A percentile compares a stretch with the other conserved stretches of the same genome.
These are phyloP conservation scores for Pichia deserticola DNA, from an alignment of 805 yeast genomes.

Conservation along the genomic window DNA sequence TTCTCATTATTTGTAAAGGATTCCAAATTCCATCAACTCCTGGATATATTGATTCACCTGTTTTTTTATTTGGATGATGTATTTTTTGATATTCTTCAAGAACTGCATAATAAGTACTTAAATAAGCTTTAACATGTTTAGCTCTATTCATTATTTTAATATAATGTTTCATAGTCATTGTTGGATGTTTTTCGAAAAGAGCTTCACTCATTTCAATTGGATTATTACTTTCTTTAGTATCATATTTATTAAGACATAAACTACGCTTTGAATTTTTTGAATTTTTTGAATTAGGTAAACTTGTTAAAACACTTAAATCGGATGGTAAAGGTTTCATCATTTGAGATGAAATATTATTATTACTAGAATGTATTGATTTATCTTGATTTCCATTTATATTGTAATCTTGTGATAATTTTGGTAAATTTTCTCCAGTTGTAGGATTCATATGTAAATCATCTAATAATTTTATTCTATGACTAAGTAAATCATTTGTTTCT, in stretches of 20 bases:
- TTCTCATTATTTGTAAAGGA: slow-evolving; percentile 76
- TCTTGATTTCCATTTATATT: background rate
- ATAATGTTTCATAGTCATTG: slow-evolving; percentile 19
- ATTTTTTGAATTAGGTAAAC: background rate
- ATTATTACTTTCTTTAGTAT: background rate
- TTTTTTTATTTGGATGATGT: slow-evolving; percentile 19
- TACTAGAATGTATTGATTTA: background rate
- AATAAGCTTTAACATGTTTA: slow-evolving; percentile 15
- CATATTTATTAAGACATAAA: background rate
- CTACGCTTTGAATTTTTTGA: background rate
- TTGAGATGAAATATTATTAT: background rate
- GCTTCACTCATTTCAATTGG: background rate
- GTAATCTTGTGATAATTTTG: background rate
- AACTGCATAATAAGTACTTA: slow-evolving; percentile 43
- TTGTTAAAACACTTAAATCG: slow-evolving; percentile 1
- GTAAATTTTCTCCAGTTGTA: slow-evolving; percentile 5
- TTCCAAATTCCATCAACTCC: slow-evolving; percentile 67
- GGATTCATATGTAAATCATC: slow-evolving; percentile 37
- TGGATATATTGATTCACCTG: slow-evolving; percentile 25
- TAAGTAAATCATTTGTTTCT: slow-evolving; percentile 36
- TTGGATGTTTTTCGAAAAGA: slow-evolving; percentile 1
- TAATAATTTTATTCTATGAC: slow-evolving; percentile 35
- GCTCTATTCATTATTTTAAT: slow-evolving; percentile 9
- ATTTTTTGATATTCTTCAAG: slow-evolving; percentile 35
- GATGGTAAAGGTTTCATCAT: slow-evolving; percentile 1